Conservation (phyloP, 1,284 basidiomycete species). For the Cystobasidium pallidum region DNA sequence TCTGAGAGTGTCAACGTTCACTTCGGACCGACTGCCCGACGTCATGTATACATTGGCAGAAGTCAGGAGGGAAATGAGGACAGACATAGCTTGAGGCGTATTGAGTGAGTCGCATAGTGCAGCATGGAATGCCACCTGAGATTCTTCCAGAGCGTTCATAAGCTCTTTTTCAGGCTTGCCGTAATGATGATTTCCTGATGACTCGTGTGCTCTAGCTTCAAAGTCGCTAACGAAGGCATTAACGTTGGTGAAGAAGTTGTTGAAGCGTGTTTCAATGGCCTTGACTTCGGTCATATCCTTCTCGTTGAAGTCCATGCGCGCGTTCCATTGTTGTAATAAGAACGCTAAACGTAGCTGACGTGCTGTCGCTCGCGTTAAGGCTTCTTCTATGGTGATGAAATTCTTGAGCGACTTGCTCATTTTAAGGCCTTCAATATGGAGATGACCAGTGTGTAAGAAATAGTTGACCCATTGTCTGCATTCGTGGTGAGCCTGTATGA, state of each 20-base stretch:
- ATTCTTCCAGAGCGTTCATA: slow-evolving; percentile 67
- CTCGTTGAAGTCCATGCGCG: slow-evolving; percentile 92
- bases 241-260: slow-evolving; percentile 91
- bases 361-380: slow-evolving; percentile 80
- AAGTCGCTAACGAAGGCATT: slow-evolving; percentile 70
- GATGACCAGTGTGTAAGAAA: slow-evolving; percentile 96
- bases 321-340: slow-evolving; percentile 87
- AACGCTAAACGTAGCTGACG: slow-evolving; percentile 94
- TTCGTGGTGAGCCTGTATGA: slow-evolving; percentile 74
- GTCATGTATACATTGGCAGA: slow-evolving; percentile 84
- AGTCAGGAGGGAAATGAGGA: slow-evolving; percentile 82
- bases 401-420: slow-evolving; percentile 99
- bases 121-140: slow-evolving; percentile 78
- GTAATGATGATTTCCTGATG: slow-evolving; percentile 60
- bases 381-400: slow-evolving; percentile 98
- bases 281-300: slow-evolving; percentile 82
- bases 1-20: slow-evolving; percentile 72
- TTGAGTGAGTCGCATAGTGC: slow-evolving; percentile 98
- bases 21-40: slow-evolving; percentile 51
- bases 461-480: slow-evolving; percentile 97
- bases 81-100: slow-evolving; percentile 79
- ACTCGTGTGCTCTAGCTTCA: slow-evolving; percentile 53
- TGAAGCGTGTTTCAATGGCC: slow-evolving; percentile 80
- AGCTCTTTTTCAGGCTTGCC: slow-evolving; percentile 59
- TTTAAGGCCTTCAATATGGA: slow-evolving; percentile 98